Evolutionary conservation across 768 basidiomycete species (phyloP), one percentile per base, ranked within the genome.

Genomic region (Leccinellum albellum): DNA sequence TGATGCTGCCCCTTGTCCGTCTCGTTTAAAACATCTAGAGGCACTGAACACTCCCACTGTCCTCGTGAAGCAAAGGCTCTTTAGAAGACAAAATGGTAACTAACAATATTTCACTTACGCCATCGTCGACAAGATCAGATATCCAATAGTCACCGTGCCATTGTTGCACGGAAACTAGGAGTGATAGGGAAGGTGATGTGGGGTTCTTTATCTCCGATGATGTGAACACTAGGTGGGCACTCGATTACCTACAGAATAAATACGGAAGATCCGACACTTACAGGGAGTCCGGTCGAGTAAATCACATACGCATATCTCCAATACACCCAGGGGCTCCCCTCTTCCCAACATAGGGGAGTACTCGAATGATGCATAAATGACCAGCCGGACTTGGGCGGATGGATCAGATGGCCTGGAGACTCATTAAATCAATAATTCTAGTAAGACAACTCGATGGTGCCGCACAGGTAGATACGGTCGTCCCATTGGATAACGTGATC

Each of bases 401-500:
- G 24, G 3, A 9, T 47, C 45, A 47, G 45, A 9, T 15, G 45
- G 23, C 20, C 45, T 47, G 24, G 26, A 7, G 23, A 26, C 13
- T 47, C 23, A 17, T 47, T 23, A 26, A 15, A 26, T 24, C 7
- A 15, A 47, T 24, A 15, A 47, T 23, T 8, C 1, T 8, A 47
- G 45, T 6, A 47, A 35, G 35, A 35, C 35, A 35, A 35, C 15
- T 35, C 13, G 35, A 35, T 35, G 35, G 17, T 35, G 17, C 21
- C 45, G 21, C 15, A 47, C 45, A 47, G 7, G 14, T 24, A 23
- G 14, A 47, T 47, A 6, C 17, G 31, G 15, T 64, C 55, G n/a
- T 61, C 50, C 63, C 63, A 64, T 20, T 58, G 47, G 28, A 64
- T 54, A 32, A 51, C 24, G 1, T 15, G 17, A 44, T 58, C 53